phyloP scores from a whole-genome alignment of 371 early-diverging fungal species.

The Saksenaea oblongispora region DNA sequence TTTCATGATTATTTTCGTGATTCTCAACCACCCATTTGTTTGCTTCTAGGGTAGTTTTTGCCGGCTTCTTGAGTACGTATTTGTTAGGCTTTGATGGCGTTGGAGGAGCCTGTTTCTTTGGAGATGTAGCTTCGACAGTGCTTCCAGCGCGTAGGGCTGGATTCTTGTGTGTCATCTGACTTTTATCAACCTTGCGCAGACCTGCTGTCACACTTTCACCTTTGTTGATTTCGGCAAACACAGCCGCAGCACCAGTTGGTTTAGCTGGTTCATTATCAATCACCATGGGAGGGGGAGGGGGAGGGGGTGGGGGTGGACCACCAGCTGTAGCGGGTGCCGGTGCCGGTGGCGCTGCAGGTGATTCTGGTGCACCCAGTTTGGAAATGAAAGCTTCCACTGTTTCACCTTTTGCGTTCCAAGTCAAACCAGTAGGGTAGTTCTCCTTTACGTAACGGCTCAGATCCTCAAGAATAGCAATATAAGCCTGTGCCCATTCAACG shows the following conservation, averaged over 20 bases:
- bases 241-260: slow-evolving; percentile 57
- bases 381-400: slow-evolving; percentile 54
- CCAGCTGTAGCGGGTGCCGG: slow-evolving; percentile 56
- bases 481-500: slow-evolving; percentile 83
- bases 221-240: slow-evolving; percentile 89
- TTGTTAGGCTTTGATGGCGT: slow-evolving; percentile 67
- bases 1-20: slow-evolving; percentile 73
- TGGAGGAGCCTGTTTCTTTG: slow-evolving; percentile 60
- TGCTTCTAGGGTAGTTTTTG: slow-evolving; percentile 82
- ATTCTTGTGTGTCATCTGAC: slow-evolving; percentile 97
- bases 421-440: slow-evolving; percentile 86
- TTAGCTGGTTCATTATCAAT: slow-evolving; percentile 30
- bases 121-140: slow-evolving; percentile 44
- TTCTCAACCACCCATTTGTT: slow-evolving; percentile 94
- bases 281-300: slow-evolving; percentile 70
- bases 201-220: slow-evolving; percentile 79
- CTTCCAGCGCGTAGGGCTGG: slow-evolving; percentile 77
- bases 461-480: slow-evolving; percentile 67
- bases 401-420: slow-evolving; percentile 88
- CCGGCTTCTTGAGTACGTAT: slow-evolving; percentile 72
- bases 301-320: slow-evolving; percentile 63
- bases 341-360: slow-evolving; percentile 48
- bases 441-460: slow-evolving; percentile 86
- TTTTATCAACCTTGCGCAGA: slow-evolving; percentile 91
- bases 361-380: slow-evolving; percentile 36